Evolutionary conservation across 1,284 basidiomycete genomes (phyloP), one percentile per base, ranked within the genome.

Genomic region (Fomitiporia mediterranea): DNA sequence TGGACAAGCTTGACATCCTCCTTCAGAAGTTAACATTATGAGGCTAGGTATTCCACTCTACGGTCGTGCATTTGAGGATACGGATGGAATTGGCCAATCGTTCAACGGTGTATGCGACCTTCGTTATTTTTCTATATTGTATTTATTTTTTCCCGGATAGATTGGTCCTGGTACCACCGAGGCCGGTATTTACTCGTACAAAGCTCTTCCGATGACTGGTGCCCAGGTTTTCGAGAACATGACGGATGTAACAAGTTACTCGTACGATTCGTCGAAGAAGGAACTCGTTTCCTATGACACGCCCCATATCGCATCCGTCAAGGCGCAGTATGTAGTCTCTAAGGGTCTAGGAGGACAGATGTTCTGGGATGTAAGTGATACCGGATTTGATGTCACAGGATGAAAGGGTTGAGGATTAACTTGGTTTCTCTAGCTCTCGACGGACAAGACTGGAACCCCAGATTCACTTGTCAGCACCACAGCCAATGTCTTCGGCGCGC

Each of bases 201-300:
- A 84, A 57, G 76, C 67, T 40, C 79, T 93, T 19, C 94, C 92
- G 2, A 69, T 79, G 23, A 74, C 81, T 7, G 86, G 84, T 5
- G 80, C 85, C 0, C 65, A 78, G 58, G 83, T 91, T 42, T 76
- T 78, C 65, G 84, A 90, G 67, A 90, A 96, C 69, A 71, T 76
- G 15, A 80, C 77, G 5, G 81, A 89, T 60, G 83, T 91, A n/a
- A 79, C 89, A 1, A 84, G 83, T 56, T 94, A 86, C 69, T 89
- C 84, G 17, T 92, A 91, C 69, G 84, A 94, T 67, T 69, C 82
- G 38, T 69, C 70, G 19, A 83, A 75, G 68, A 69, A 72, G 60
- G 83, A 88, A 65, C 69, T 82, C 30, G 84, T 95, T 48, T 86
- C 84, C 4, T 96, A 94, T 70, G 94, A 98, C 66, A 86, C 84